Evolutionary conservation across 2,329 filamentous ascomycete genomes (phyloP), one percentile per base, ranked within the genome.

Genomic region (Geosmithia putterillii): DNA sequence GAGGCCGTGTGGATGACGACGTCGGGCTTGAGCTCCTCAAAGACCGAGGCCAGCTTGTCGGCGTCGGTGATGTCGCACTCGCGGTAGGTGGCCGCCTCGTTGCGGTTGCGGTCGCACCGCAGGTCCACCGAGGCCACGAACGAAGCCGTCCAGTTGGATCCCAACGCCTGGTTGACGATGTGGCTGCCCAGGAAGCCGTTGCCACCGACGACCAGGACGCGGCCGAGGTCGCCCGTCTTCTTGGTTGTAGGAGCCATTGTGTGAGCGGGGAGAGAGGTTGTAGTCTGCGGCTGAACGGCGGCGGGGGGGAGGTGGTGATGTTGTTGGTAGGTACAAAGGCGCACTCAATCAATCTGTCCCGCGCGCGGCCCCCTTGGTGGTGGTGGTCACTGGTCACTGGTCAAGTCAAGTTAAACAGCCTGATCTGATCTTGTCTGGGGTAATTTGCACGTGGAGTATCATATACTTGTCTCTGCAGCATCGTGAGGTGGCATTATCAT

Each of bases 1-100:
- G 81, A 86, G 18, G 90, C 92, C 2, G 89, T 94, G 64, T 98
- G 90, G 55, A 96, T 82, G 42, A 98, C 86, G 14, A 94, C 76
- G 57, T 88, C 80, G 18, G 90, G 89, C 53, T 74, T 75, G 44
- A 80, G 70, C 49, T 77, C 68, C 25, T 71, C 61, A 53, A 96
- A 79, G 38, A 86, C 65, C 34, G 71, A 66, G 36, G 74, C 59
- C 49, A 92, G 70, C 47, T 70, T 71, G 44, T 70, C 67, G 17
- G 66, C 57, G 48, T 84, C 78, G 44, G 84, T 88, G 58, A 92
- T 87, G 62, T 90, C 84, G 58, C 79, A 83, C 52, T 87, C 79
- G 59, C 77, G 73, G 66, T 92, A 92, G 42, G 69, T 62, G 40
- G 70, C 66, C 44, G 65, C 67, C 32, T 66, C 61, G 46, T 70